Evolutionary conservation across 768 basidiomycete species (phyloP), one percentile per base, ranked within the genome.

Genomic region (Boletales sp.): DNA sequence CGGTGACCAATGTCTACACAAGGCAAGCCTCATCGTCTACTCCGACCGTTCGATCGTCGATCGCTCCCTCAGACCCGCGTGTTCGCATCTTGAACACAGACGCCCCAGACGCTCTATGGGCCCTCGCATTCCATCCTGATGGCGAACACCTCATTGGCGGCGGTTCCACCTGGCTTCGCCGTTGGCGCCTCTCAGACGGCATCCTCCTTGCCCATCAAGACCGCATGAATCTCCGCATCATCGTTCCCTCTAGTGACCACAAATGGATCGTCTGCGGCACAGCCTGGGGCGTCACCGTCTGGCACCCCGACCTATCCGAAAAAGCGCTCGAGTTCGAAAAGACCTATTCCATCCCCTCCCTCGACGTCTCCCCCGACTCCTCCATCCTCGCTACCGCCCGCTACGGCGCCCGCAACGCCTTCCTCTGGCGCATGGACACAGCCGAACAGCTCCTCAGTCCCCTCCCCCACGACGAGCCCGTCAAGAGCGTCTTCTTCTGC

Each of bases 401-500:
- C 7, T 37, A 37, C 17, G 45, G 50, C 12, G 36, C 29, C 2
- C 12, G 4, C 3, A 21, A 30, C 7, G 40, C 34, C 13, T 35
- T 10, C 36, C 4, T 54, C 8, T 53, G 45, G 51, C 12, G 12
- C 14, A 40, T 54, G 14, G 0, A 10, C n/a, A 42, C 51, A 2
- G 45, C 42, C 1, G 18, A 43, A 21, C 13, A 51, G n/a, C 13
- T 47, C 0, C n/a, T 47, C 11, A 50, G 42, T 6, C 53, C 53
- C 1, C 24, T 54, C 35, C 18, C 29, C 32, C 40, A 51, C 4
- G 38, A 41, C 34, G 24, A 40, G 4, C 15, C 29, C 2, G 43
- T 52, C 7, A 27, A 17, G 2, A 50, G 50, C 3, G 9, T 52
- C 31, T 42, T 11, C 8, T 47, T 54, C 27, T 52, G 44, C n/a